Percentiles rank a stretch among this genome's conserved stretches.
Conservation (phyloP, 225 moss, liverwort and hornwort genomes). For the Neckera pumila region DNA sequence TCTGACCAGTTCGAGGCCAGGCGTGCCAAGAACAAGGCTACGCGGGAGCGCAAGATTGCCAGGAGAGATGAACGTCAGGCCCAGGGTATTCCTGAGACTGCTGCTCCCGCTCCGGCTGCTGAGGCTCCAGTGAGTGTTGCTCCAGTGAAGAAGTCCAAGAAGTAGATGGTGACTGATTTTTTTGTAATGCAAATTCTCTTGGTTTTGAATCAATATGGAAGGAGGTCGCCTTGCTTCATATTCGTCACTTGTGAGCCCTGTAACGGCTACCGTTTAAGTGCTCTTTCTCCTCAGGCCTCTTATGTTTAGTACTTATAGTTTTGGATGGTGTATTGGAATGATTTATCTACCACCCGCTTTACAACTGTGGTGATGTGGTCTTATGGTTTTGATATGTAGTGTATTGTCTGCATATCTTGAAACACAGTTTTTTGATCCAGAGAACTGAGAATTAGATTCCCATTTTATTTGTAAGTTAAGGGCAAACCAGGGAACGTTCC, state of each 20-base stretch:
- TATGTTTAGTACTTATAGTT: background rate
- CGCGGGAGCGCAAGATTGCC: constrained; percentile 76
- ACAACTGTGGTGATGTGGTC: background rate
- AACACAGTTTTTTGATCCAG: background rate
- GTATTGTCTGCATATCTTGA: background rate
- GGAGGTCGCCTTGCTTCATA: background rate
- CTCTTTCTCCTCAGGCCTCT: background rate
- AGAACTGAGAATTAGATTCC: background rate
- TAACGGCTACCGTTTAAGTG: background rate
- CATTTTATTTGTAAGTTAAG: too few species aligned
- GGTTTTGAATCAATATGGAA: background rate
- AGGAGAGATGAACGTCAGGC: constrained; percentile 87
- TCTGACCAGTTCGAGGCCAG: constrained; percentile 89
- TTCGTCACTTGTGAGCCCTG: too few species aligned
- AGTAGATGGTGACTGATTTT: constrained; percentile 11
- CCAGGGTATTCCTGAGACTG: constrained; percentile 41
- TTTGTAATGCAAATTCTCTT: background rate
- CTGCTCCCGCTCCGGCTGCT: constrained; percentile 9
- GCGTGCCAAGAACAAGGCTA: constrained; percentile 89
- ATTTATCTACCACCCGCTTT: background rate
- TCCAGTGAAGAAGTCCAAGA: constrained; percentile 36
- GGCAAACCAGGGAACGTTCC: too few species aligned
- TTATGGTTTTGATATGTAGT: background rate
- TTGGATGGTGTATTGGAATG: background rate
- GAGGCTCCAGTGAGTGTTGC: background rate